Percentiles rank a stretch among this genome's conserved stretches.
These are phyloP conservation scores for Tylopilus sp. DNA, from an alignment of 768 basidiomycete genomes.

Conservation along the genomic window DNA sequence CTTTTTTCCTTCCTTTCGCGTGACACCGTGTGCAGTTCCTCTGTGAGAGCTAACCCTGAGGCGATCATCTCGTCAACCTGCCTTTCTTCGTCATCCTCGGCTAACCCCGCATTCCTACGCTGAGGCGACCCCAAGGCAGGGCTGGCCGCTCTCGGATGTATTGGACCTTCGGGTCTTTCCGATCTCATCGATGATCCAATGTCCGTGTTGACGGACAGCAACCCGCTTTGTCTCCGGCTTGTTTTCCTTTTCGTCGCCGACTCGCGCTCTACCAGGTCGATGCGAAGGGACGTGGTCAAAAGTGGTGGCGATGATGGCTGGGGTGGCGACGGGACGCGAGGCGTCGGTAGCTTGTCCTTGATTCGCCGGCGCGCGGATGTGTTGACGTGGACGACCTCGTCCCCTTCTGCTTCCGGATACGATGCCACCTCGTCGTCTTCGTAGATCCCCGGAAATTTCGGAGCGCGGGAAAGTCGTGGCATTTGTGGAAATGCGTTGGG, in stretches of 20 bases:
- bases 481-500: constrained; percentile 45
- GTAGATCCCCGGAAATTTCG: constrained; percentile 60
- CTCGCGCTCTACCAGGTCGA: constrained; percentile 35
- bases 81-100: constrained; percentile 55
- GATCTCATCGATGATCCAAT: constrained; percentile 27
- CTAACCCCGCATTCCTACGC: constrained; percentile 51
- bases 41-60: constrained; percentile 11
- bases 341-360: constrained; percentile 49
- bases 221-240: constrained; percentile 45
- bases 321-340: constrained; percentile 46
- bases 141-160: constrained; percentile 56
- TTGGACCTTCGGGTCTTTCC: constrained; percentile 29
- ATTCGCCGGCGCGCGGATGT: constrained; percentile 40
- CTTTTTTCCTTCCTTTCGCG: constrained; percentile 44
- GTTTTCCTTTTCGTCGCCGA: constrained; percentile 26
- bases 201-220: constrained; percentile 43
- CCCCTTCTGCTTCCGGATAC: constrained; percentile 41
- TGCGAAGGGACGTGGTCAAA: constrained; percentile 30
- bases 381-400: constrained; percentile 36
- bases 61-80: constrained; percentile 30
- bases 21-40: constrained; percentile 15
- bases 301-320: constrained; percentile 41
- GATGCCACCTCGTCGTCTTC: constrained; percentile 61
- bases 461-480: constrained; percentile 60
- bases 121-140: constrained; percentile 66